These are phyloP conservation scores for Niebla homalea DNA, from an alignment of 495 filamentous ascomycete genomes.

Conservation along the genomic window DNA sequence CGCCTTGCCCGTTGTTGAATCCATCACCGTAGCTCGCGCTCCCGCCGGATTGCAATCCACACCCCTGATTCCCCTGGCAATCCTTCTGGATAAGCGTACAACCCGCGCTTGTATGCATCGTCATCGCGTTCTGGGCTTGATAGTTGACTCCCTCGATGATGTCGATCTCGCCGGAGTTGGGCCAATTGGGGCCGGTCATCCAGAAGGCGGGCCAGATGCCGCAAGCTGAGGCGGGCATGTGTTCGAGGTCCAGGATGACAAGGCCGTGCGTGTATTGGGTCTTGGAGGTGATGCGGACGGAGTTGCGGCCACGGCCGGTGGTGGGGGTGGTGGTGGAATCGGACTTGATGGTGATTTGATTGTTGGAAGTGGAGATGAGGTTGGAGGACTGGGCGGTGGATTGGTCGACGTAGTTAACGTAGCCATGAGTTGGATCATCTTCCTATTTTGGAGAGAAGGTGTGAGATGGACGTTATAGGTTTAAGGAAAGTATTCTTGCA, in stretches of 20 bases:
- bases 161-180: slow-evolving; percentile 71
- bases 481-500: slow-evolving; percentile 8
- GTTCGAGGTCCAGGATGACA: slow-evolving; percentile 58
- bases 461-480: slow-evolving; percentile 3
- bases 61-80: slow-evolving; percentile 35
- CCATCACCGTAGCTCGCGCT: slow-evolving; percentile 39
- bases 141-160: slow-evolving; percentile 80
- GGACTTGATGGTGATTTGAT: slow-evolving; percentile 38
- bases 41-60: slow-evolving; percentile 15
- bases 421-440: slow-evolving; percentile 17
- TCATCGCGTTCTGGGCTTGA: slow-evolving; percentile 49
- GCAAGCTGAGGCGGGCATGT: slow-evolving; percentile 61
- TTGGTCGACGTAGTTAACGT: slow-evolving; percentile 42
- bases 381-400: slow-evolving; percentile 38
- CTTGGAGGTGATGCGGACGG: slow-evolving; percentile 56
- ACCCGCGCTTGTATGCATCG: slow-evolving; percentile 51
- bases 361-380: slow-evolving; percentile 41
- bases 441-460: not conserved
- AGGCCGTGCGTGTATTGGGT: slow-evolving; percentile 55
- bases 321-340: slow-evolving; percentile 24
- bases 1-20: slow-evolving; percentile 64
- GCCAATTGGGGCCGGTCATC: slow-evolving; percentile 51
- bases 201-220: slow-evolving; percentile 60
- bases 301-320: slow-evolving; percentile 43
- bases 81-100: slow-evolving; percentile 22